These are phyloP conservation scores for Eucalyptus erythrocorys DNA, from an alignment of 345 rosid species.

Conservation along the genomic window DNA sequence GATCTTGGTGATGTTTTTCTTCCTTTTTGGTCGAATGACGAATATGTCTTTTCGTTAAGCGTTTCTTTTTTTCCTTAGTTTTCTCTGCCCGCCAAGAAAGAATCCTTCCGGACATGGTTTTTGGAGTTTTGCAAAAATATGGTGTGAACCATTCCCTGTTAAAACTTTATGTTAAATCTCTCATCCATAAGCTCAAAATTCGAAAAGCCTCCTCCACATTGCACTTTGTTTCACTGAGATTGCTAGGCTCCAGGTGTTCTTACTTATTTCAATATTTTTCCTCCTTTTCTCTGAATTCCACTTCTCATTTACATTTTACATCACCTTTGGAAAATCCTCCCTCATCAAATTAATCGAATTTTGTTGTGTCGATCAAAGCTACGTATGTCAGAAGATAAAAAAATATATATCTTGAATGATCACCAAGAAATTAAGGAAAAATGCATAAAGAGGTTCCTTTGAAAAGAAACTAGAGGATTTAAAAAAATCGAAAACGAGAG, in stretches of 20 bases:
- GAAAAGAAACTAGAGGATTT: neutral
- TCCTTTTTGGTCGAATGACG: neutral
- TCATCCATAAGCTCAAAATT: neutral
- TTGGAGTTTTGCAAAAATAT: neutral
- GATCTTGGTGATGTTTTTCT: neutral
- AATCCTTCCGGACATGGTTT: neutral
- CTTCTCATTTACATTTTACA: neutral
- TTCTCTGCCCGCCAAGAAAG: neutral
- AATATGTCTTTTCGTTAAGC: neutral
- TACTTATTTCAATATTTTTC: neutral
- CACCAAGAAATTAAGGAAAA: neutral
- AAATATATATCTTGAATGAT: neutral
- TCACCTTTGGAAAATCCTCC: neutral
- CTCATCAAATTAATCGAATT: neutral
- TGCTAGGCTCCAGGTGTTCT: neutral
- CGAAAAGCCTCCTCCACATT: neutral
- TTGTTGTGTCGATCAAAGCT: neutral
- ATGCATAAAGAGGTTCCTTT: neutral
- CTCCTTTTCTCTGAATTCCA: neutral
- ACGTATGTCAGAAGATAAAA: neutral
- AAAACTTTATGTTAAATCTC: neutral
- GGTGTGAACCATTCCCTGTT: neutral
- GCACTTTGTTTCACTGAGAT: neutral
- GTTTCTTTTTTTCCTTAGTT: neutral
- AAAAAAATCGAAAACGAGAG: neutral